These are phyloP conservation scores for Cyclotella baltica DNA, from an alignment of 108 stramenopile genomes.

Conservation along the genomic window DNA sequence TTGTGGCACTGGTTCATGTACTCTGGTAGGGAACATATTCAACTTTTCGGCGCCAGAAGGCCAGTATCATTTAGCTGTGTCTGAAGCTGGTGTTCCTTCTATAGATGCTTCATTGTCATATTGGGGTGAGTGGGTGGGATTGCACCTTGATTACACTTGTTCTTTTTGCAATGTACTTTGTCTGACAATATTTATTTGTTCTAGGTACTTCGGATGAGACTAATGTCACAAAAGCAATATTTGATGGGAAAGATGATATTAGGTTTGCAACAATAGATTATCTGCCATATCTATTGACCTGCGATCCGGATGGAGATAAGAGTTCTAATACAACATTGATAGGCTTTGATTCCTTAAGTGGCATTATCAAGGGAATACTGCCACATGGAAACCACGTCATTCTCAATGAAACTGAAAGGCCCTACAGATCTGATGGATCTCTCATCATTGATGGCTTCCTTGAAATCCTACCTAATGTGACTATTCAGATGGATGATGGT, in stretches of 20 bases:
- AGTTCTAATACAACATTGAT: constrained; percentile 7
- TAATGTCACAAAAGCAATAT: constrained; percentile 3
- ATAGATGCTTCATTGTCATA: constrained; percentile 38
- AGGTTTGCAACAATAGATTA: constrained; percentile 4
- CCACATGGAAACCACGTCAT: constrained; percentile 15
- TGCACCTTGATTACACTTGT: too few species aligned
- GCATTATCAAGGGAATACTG: constrained; percentile 17
- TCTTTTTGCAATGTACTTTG: too few species aligned
- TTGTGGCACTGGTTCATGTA: constrained; percentile 15
- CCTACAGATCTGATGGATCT: constrained; percentile 23
- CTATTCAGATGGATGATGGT: constrained; percentile 1
- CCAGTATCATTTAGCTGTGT: constrained; percentile 3
- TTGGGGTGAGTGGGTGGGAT: too few species aligned
- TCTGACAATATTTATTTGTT: too few species aligned
- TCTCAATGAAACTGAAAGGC: constrained; percentile 22
- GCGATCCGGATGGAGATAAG: constrained; percentile 2
- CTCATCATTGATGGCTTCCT: constrained; percentile 25
- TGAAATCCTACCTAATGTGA: constrained; percentile 21
- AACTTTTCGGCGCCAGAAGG: constrained; percentile 1
- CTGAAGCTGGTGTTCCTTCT: constrained; percentile 3
- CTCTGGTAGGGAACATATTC: constrained; percentile 23
- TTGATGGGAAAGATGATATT: constrained; percentile 19
- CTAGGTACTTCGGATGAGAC: constrained; percentile 19
- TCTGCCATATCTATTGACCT: constrained; percentile 27
- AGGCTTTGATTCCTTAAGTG: background rate